A percentile compares a stretch with the other conserved stretches of the same genome.
Conservation (phyloP, 208 protist species). For the Herpetomonas samuelpessoai region DNA sequence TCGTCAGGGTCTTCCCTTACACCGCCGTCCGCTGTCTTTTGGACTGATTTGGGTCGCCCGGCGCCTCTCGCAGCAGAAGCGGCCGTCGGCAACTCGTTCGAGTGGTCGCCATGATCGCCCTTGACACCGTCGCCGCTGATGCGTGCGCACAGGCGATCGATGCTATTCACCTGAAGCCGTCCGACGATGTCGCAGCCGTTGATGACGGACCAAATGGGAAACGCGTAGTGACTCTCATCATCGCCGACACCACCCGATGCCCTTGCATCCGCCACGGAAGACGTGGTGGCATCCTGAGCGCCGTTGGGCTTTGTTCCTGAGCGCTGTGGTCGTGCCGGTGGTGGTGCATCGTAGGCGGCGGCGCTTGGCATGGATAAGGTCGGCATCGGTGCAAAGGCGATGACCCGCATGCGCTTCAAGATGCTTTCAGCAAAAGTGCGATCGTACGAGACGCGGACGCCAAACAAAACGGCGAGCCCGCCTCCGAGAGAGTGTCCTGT, state of each 20-base stretch:
- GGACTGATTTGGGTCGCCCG: too few relatives aligned
- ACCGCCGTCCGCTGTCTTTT: not conserved
- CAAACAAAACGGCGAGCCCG: conserved; percentile 56
- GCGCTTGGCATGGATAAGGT: conserved; percentile 50
- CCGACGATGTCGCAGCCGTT: conserved; percentile 52
- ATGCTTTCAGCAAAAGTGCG: conserved; percentile 15
- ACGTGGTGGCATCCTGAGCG: not conserved
- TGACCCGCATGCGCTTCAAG: conserved; percentile 38
- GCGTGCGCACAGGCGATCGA: conserved; percentile 39
- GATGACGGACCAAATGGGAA: conserved; percentile 52
- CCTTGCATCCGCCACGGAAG: too few relatives aligned
- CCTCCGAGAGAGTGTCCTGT: conserved; percentile 77
- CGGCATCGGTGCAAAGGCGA: conserved; percentile 62
- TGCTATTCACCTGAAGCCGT: conserved; percentile 62
- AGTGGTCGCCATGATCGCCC: too few relatives aligned
- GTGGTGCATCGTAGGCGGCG: conserved; percentile 22
- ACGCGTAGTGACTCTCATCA: not conserved
- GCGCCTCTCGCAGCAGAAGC: too few relatives aligned
- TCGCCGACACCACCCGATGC: too few relatives aligned
- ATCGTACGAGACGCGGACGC: conserved; percentile 40
- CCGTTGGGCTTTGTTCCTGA: not conserved
- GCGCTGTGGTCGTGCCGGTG: not conserved
- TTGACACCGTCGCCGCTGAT: conserved; percentile 3
- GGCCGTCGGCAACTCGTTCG: too few relatives aligned
- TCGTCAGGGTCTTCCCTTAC: not conserved